Evolutionary conservation across 352 stramenopile species (phyloP).

Genomic region (Elongisporangium undulatum): DNA sequence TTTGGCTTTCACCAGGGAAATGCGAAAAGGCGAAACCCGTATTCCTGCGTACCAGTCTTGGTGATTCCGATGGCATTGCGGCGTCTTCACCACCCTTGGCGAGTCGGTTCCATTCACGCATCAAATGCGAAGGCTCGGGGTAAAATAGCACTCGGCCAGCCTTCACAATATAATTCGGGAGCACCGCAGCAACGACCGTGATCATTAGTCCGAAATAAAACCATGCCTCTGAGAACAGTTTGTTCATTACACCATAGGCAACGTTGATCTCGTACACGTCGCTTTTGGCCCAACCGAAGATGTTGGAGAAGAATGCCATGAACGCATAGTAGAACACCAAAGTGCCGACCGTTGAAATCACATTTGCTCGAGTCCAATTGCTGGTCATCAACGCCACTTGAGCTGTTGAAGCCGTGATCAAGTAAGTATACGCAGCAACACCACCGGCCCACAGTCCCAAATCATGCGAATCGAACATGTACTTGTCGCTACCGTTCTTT

Average conservation of each 20-base stretch:
- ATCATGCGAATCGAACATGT: constrained; percentile 64
- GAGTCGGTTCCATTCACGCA: constrained; percentile 88
- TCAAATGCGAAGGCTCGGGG: constrained; percentile 83
- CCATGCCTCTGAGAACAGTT: constrained; percentile 68
- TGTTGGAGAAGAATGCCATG: constrained; percentile 75
- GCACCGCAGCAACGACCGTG: constrained; percentile 44
- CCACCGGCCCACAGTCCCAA: constrained; percentile 76
- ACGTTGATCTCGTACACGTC: constrained; percentile 83
- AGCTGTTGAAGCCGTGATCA: constrained; percentile 82
- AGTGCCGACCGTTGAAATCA: constrained; percentile 67
- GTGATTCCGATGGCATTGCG: constrained; percentile 48
- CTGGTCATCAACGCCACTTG: constrained; percentile 88
- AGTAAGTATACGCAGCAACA: constrained; percentile 80
- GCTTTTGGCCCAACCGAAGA: constrained; percentile 69
- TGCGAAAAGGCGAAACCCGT: constrained; percentile 88
- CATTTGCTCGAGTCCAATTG: constrained; percentile 83
- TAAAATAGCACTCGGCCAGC: constrained; percentile 85
- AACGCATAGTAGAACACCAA: constrained; percentile 87
- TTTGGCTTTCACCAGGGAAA: constrained; percentile 66
- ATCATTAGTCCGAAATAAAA: constrained; percentile 82
- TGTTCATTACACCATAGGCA: constrained; percentile 53
- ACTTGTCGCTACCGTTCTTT: constrained; percentile 29
- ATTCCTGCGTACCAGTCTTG: constrained; percentile 75
- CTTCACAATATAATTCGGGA: constrained; percentile 88
- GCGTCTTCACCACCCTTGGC: constrained; percentile 65